A percentile compares a stretch with the other conserved stretches of the same genome.
Evolutionary conservation across 176 grass and related monocot species (phyloP).

Genomic region (Ananas comosus): DNA sequence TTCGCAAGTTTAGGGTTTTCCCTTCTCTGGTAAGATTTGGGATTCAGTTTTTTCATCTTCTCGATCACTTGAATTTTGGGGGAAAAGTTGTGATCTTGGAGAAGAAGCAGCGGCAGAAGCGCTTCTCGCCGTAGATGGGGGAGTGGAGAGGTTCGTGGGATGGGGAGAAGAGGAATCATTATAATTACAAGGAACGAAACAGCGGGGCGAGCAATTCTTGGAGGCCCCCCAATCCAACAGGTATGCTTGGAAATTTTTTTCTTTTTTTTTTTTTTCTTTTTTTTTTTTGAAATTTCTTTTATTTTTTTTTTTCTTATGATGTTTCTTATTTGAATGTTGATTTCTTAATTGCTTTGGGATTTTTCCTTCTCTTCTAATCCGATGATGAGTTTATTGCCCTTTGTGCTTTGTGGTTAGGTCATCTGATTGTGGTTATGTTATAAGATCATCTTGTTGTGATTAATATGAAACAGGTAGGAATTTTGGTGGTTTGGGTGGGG

Average conservation of each 20-base stretch:
- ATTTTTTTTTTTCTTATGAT: background rate
- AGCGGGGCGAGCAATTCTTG: background rate
- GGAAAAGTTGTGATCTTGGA: background rate
- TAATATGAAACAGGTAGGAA: no score
- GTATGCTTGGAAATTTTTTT: slow-evolving; percentile 1
- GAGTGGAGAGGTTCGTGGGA: background rate
- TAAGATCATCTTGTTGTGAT: no score
- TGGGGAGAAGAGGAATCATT: no score
- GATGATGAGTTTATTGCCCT: background rate
- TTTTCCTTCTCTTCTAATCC: background rate
- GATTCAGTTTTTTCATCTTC: background rate
- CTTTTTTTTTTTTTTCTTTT: background rate
- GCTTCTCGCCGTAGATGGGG: background rate
- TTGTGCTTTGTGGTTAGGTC: no score
- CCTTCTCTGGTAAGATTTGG: background rate
- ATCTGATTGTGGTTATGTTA: no score
- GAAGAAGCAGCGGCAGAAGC: background rate
- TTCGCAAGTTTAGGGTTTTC: background rate
- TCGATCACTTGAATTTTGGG: background rate
- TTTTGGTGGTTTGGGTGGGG: no score
- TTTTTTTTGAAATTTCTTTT: background rate
- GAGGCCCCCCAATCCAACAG: background rate
- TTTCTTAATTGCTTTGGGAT: no score
- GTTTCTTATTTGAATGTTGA: background rate
- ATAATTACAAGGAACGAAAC: no score